Base-by-base conservation (phyloP, 2,329 filamentous ascomycete species). In the Lecanoromycetidae sp. region DNA sequence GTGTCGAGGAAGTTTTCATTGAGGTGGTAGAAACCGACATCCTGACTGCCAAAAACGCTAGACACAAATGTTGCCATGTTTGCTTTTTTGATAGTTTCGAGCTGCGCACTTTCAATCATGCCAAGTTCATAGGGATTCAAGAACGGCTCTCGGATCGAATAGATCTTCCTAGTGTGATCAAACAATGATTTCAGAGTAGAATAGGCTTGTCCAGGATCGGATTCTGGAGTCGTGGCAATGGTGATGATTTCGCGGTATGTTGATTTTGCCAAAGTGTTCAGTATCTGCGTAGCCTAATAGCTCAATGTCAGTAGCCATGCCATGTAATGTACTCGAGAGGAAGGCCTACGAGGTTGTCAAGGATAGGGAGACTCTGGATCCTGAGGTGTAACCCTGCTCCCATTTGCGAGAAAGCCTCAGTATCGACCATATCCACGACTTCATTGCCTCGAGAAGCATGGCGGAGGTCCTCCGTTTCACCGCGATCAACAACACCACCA, bases 51-150 rank as follows among this genome's bases (percentile, higher is more conserved):
- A 56, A 82, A 79, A 22, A 81, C 72, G 52, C 73, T 76, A 0
- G 75, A 76, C 23, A 79, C 71, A 57, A 80, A 82, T 0, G 77
- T 79, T 9, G 78, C 78, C 40, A 80, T 65, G 54, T 82, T 82
- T 33, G 77, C 76, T 58, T 76, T 80, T 46, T 76, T 70, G 46
- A 82, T 74, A 37, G 74, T 73, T 48, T 76, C 75, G 33, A 78
- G 64, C 56, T 81, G 75, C 8, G 65, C 62, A 2, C 65, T 59
- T 19, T 74, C 71, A 5, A 66, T 65, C 36, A 77, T 65, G 32
- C 70, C 70, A 15, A 78, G 61, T 37, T 72, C 68, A n/a, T 68
- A 63, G 4, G 71, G 65, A 17, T 71, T 74, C 3, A 78, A 64
- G 44, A 81, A 80, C 0, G 73, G 70, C 27, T 71, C 68, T 42